phyloP scores from a whole-genome alignment of 768 basidiomycete species.

The Boletus insuetus region DNA sequence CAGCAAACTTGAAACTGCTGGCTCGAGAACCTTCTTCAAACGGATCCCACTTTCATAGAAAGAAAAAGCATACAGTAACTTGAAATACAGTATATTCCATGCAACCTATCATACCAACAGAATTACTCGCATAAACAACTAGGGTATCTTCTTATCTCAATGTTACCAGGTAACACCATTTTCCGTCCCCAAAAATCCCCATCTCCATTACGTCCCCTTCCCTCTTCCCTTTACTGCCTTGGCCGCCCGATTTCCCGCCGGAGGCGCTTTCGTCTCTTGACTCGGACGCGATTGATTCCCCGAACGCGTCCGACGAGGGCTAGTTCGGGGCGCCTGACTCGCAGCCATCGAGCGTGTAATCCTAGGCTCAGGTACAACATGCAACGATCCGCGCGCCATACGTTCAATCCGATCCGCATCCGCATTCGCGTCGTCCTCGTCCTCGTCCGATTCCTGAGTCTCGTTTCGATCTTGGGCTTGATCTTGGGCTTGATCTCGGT shows the following conservation, averaged over 20 bases:
- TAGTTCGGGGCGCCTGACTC: not conserved
- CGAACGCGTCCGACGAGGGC: constrained; percentile 11
- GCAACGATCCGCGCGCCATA: constrained; percentile 12
- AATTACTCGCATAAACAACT: no score
- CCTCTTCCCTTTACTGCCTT: not conserved
- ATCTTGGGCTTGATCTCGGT: no score
- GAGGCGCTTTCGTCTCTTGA: constrained; percentile 14
- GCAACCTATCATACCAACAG: no score
- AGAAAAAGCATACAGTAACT: no score
- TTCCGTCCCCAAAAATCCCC: no score
- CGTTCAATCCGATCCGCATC: constrained; percentile 13
- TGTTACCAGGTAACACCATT: no score
- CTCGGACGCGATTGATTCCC: constrained; percentile 1
- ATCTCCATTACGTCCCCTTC: not conserved
- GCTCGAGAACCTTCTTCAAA: no score
- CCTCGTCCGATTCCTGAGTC: not conserved
- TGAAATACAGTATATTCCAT: no score
- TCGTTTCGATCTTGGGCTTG: not conserved
- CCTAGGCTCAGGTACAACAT: not conserved
- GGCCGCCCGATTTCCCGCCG: constrained; percentile 16
- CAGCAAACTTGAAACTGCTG: no score
- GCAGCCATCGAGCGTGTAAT: constrained; percentile 10
- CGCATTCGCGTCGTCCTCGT: not conserved
- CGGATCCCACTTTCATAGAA: no score
- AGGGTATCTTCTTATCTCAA: no score